Base-by-base conservation (phyloP, 306 rosid species). In the Cucumis sativus region DNA sequence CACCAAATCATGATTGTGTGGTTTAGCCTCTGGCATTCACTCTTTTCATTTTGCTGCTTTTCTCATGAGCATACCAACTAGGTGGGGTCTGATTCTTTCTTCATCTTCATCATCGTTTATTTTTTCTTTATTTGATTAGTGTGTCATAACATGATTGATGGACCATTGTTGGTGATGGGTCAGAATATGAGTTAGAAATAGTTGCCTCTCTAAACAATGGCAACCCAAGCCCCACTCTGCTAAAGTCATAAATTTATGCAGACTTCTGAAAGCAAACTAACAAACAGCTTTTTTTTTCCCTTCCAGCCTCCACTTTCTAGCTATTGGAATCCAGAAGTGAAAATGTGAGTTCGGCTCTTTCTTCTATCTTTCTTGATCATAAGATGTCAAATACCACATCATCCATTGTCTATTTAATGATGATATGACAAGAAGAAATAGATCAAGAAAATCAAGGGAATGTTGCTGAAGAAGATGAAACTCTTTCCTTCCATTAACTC, bases 141-240 rank as follows among this genome's bases (percentile, higher is more conserved):
- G 67, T 55, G 30, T 75, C 82, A 69, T 73, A 75, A 68, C 89
- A 88, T 88, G 85, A 88, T 90, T 85, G 83, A 84, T 41, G 85
- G 82, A 87, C 87, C 85, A 85, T 81, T 88, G 90, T 86, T 84
- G 92, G 90, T 89, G 82, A 85, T 83, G 85, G 85, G 92, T 89
- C 92, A 81, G 75, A 80, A 84, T 73, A 6, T 7, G 40, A 47
- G 20, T 71, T 71, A 23, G 40, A 71, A 49, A 51, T 28, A 49
- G 77, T 30, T 72, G 77, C 61, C 77, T 49, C 77, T 25, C 77
- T 45, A 28, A 51, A 51, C 16, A 72, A 72, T 51, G 58, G 57
- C 77, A 72, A 5, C 28, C 28, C 62, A 72, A 47, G 61, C 61
- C 77, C 77, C 77, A 72, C 77, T 25, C 59, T 21, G 60, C 57